Base-by-base conservation (phyloP, 768 basidiomycete genomes). In the Termitomyces sp. region DNA sequence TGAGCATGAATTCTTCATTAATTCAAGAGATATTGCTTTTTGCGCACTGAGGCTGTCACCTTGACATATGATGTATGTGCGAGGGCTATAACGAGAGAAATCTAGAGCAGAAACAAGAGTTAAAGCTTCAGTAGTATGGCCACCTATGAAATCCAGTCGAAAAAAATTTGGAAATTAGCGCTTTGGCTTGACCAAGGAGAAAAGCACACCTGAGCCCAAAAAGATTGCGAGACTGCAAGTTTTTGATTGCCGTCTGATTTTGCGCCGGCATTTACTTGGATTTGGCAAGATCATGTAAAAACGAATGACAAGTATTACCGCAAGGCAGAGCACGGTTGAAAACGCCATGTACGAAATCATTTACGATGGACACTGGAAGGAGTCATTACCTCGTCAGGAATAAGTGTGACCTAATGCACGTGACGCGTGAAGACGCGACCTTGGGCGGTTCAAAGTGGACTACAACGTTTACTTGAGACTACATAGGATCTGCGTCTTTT, bases 101-200 rank as follows among this genome's bases (percentile, higher is more conserved):
- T 94, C 85, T 26, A 99, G 71, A 13, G 85, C 73, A 2, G 87
- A 87, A 28, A 90, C 56, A 28, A 98, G 77, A 35, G 79, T 76
- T 61, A 96, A 71, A 44, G 87, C 89, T 76, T 99, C 97, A 60
- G 81, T 85, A 16, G 94, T 97, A 73, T 99, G 97, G 0, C 97
- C 97, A 46, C 97, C 96, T 98, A 67, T 35, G 38, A 44, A 48
- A 54, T 20, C 54, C 58, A 61, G 43, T 60, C 45, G 7, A 56
- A 57, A 20, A 57, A 40, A 28, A 35, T 20, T 18, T 3, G 18
- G 18, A 40, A 40, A n/a, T 40, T 20, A 20, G n/a, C n/a, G n/a
- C n/a, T 42, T n/a, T 10, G 43, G 36, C 10, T 46, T 22, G 6
- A 52, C 6, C n/a, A 40, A n/a, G n/a, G 20, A 30, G 36, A 52